Conservation (phyloP, 2,329 filamentous ascomycete genomes). For the Acephala macrosclerotiorum region DNA sequence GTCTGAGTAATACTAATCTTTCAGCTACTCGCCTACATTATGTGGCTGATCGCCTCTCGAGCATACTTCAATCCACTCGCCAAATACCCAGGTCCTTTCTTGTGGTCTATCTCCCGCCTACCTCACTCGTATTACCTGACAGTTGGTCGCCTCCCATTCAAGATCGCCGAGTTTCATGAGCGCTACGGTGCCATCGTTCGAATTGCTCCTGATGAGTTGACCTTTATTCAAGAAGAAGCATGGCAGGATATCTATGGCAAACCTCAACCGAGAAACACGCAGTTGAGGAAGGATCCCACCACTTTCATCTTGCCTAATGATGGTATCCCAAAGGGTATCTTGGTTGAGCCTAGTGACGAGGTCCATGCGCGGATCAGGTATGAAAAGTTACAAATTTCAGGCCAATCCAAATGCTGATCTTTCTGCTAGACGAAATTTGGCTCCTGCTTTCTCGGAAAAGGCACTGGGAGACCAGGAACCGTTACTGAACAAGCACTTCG, state of each 20-base stretch:
- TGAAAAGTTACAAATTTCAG: not conserved
- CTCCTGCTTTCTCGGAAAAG: slow-evolving; percentile 44
- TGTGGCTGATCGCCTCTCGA: not conserved
- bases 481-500: slow-evolving; percentile 49
- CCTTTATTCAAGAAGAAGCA: slow-evolving; percentile 40
- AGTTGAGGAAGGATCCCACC: slow-evolving; percentile 15
- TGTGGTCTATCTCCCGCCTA: slow-evolving; percentile 25
- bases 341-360: slow-evolving; percentile 21
- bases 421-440: slow-evolving; percentile 33
- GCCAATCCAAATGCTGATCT: not conserved
- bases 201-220: slow-evolving; percentile 52
- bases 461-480: slow-evolving; percentile 44
- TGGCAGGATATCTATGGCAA: slow-evolving; percentile 37
- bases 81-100: slow-evolving; percentile 44
- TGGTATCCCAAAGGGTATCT: slow-evolving; percentile 3
- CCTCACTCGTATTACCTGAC: slow-evolving; percentile 14
- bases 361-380: slow-evolving; percentile 11
- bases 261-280: slow-evolving; percentile 10
- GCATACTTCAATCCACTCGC: slow-evolving; percentile 41
- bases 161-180: slow-evolving; percentile 50
- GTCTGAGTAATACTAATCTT: not conserved
- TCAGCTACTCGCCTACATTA: not conserved
- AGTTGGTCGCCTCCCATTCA: slow-evolving; percentile 47
- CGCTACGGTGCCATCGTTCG: slow-evolving; percentile 53
- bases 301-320: slow-evolving; percentile 3